phyloP scores from a whole-genome alignment of 257 asterid genomes.

The Craterostigma plantagineum region DNA sequence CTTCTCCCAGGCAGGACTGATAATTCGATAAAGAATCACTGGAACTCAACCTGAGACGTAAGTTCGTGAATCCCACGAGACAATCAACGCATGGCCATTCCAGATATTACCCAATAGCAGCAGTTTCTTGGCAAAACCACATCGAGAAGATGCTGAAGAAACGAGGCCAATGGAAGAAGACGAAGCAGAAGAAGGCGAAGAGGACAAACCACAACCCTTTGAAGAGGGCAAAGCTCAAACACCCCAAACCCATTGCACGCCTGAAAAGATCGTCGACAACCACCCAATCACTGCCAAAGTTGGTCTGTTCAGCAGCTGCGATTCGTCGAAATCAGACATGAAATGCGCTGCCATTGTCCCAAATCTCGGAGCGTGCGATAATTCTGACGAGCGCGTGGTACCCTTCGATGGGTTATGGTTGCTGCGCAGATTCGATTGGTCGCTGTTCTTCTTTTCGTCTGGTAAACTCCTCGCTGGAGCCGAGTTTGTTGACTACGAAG shows the following conservation, averaged over 20 bases:
- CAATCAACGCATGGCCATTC: conserved; percentile 9
- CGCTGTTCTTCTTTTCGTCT: conserved; percentile 13
- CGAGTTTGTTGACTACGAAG: conserved; percentile 62
- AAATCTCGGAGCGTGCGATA: conserved; percentile 16
- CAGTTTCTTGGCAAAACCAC: conserved; percentile 15
- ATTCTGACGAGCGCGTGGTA: conserved; percentile 22
- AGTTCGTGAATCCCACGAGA: conserved; percentile 11
- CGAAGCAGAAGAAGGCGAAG: conserved; percentile 14
- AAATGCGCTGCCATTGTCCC: conserved; percentile 16
- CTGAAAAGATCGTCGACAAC: too few species aligned
- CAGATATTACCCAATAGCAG: conserved; percentile 10
- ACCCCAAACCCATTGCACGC: conserved; percentile 2
- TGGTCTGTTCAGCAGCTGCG: conserved; percentile 41
- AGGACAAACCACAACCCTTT: conserved; percentile 8
- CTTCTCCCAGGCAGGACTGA: conserved; percentile 77
- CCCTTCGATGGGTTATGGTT: conserved; percentile 78
- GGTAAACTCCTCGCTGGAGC: conserved; percentile 54
- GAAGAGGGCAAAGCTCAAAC: conserved; percentile 15
- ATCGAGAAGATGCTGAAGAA: conserved; percentile 20
- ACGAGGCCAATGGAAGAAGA: conserved; percentile 11
- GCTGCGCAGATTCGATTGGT: conserved; percentile 32
- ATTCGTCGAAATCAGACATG: conserved; percentile 20
- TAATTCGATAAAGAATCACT: conserved; percentile 68
- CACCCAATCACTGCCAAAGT: conserved; percentile 10
- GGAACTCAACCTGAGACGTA: conserved; percentile 58